Evolutionary conservation across 495 filamentous ascomycete genomes (phyloP).

Genomic region (Penicillium robsamsonii): DNA sequence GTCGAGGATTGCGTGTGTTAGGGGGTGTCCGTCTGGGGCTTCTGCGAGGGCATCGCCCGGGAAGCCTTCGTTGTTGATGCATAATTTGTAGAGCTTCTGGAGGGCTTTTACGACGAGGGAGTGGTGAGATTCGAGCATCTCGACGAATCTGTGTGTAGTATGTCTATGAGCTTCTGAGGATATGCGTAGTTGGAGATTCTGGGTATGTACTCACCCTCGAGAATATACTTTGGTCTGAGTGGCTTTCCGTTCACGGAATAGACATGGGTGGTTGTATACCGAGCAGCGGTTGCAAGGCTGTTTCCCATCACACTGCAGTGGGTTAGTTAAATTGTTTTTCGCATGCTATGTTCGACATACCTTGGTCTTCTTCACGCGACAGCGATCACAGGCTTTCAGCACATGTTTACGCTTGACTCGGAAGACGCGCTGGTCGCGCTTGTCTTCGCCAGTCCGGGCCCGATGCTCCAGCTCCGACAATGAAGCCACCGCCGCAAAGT

Average conservation of each 20-base stretch:
- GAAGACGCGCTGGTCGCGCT: constrained; percentile 45
- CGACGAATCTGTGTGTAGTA: constrained; percentile 37
- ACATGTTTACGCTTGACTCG: constrained; percentile 53
- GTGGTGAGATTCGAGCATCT: constrained; percentile 50
- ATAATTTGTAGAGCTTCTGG: constrained; percentile 46
- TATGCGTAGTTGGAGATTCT: neutral
- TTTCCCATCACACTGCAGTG: constrained; percentile 45
- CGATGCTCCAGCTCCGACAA: constrained; percentile 37
- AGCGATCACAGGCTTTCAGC: constrained; percentile 49
- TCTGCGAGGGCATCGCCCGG: constrained; percentile 47
- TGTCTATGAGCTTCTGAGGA: constrained; percentile 5
- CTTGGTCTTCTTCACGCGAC: constrained; percentile 51
- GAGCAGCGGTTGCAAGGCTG: constrained; percentile 51
- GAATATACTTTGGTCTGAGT: constrained; percentile 51
- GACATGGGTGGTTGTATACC: constrained; percentile 47
- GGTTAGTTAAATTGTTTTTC: constrained; percentile 15
- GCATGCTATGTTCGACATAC: constrained; percentile 19
- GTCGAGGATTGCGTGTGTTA: constrained; percentile 49
- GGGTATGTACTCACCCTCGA: constrained; percentile 34
- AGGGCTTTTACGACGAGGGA: constrained; percentile 46
- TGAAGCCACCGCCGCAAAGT: constrained; percentile 33
- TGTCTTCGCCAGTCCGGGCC: constrained; percentile 35
- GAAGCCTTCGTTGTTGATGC: constrained; percentile 45
- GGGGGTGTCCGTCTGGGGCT: constrained; percentile 41
- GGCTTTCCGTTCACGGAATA: constrained; percentile 49